phyloP scores from a whole-genome alignment of 148 eudicot species.

The Amaranthus hypochondriacus region DNA sequence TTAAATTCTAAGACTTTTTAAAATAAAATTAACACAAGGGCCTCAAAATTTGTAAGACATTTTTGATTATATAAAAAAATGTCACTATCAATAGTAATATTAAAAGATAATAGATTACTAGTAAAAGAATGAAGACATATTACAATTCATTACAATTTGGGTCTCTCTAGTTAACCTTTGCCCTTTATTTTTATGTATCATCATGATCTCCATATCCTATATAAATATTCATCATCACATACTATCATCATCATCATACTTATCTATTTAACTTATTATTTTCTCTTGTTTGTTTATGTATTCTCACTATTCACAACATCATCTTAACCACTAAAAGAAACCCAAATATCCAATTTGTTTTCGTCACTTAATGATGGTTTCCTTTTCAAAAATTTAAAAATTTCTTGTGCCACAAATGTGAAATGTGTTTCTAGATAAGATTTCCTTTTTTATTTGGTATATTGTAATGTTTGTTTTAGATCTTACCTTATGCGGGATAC shows the following conservation, averaged over 20 bases:
- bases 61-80: too few relatives aligned
- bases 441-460: not conserved
- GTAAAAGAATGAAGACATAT: too few relatives aligned
- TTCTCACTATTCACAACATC: not conserved
- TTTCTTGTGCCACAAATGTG: not conserved
- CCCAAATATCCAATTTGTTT: slow-evolving; percentile 5
- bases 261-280: slow-evolving; percentile 15
- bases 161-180: not conserved
- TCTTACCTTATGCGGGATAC: too few relatives aligned
- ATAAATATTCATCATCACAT: not conserved
- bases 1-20: too few relatives aligned
- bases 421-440: slow-evolving; percentile 18
- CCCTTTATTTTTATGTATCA: not conserved
- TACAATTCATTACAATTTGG: too few relatives aligned
- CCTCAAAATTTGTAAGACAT: too few relatives aligned
- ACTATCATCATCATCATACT: slow-evolving; percentile 4
- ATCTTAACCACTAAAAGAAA: slow-evolving; percentile 11
- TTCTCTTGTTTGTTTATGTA: not conserved
- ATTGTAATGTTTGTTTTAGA: too few relatives aligned
- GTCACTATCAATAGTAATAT: too few relatives aligned
- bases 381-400: slow-evolving; percentile 3
- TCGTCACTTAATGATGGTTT: slow-evolving; percentile 13
- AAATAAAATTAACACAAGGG: too few relatives aligned
- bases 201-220: slow-evolving; percentile 25
- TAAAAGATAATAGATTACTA: too few relatives aligned